These are phyloP conservation scores for Cutaneotrichosporon sp. DNA, from an alignment of 1,284 basidiomycete genomes.

Conservation along the genomic window DNA sequence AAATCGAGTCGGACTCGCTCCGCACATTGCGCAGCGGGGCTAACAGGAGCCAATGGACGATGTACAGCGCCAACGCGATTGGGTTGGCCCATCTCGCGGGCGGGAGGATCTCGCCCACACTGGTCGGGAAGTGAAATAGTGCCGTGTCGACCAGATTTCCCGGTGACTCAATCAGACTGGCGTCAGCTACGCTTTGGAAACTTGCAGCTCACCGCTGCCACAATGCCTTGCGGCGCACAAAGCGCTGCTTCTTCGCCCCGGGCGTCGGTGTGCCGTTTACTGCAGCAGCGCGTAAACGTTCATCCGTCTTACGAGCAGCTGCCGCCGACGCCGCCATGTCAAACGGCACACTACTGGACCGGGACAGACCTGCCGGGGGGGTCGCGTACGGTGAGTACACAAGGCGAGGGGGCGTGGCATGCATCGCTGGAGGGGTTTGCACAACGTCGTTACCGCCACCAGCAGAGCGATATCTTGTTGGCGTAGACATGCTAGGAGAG, in stretches of 20 bases:
- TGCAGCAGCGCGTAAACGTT: not conserved
- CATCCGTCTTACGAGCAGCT: conserved; percentile 23
- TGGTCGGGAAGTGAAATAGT: conserved; percentile 25
- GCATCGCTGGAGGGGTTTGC: not conserved
- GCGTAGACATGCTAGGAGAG: not conserved
- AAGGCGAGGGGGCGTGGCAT: not conserved
- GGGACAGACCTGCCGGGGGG: conserved; percentile 33
- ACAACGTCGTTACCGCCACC: not conserved
- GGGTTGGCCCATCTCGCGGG: conserved; percentile 37
- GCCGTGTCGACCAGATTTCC: conserved; percentile 26
- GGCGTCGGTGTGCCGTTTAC: not conserved
- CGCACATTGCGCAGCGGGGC: conserved; percentile 30
- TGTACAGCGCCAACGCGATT: conserved; percentile 30
- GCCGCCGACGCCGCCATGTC: conserved; percentile 38
- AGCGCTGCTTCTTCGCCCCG: conserved; percentile 27
- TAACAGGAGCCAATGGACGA: conserved; percentile 37
- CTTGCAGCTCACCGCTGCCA: conserved; percentile 36
- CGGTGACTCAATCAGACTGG: conserved; percentile 27
- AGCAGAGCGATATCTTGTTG: not conserved
- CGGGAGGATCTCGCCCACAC: conserved; percentile 33
- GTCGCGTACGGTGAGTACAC: conserved; percentile 37
- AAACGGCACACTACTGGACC: conserved; percentile 36
- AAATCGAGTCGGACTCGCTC: not conserved
- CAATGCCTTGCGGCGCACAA: conserved; percentile 34
- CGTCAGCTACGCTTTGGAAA: conserved; percentile 8